phyloP scores from a whole-genome alignment of 148 eudicot genomes.

The Suaeda aralocaspica region DNA sequence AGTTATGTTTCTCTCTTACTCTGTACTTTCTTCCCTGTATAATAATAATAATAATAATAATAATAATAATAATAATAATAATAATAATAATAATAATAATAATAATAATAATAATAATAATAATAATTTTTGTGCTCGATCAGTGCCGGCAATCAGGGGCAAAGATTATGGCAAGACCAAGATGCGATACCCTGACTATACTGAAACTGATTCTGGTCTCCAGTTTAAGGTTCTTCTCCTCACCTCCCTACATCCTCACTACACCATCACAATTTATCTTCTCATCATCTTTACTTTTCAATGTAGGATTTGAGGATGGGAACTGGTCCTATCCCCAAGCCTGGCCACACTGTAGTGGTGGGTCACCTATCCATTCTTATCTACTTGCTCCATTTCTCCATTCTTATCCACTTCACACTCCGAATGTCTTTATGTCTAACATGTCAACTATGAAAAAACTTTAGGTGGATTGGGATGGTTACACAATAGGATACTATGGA shows the following conservation, averaged over 20 bases:
- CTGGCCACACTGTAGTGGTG: conserved; percentile 89
- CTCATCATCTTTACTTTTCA: neutral
- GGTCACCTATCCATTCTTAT: conserved; percentile 31
- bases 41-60: too few species aligned
- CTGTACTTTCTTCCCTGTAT: neutral
- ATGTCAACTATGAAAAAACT: conserved; percentile 20
- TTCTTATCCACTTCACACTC: too few species aligned
- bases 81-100: too few species aligned
- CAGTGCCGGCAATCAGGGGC: conserved; percentile 96
- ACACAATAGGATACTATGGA: conserved; percentile 97
- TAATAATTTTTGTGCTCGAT: neutral
- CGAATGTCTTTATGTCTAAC: neutral
- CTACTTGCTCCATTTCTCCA: neutral
- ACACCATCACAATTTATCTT: neutral
- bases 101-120: too few species aligned
- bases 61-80: too few species aligned
- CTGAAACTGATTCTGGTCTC: conserved; percentile 74
- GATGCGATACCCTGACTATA: conserved; percentile 91
- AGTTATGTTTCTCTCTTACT: conserved; percentile 33
- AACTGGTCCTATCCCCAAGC: conserved; percentile 66
- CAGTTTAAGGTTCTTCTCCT: conserved; percentile 66
- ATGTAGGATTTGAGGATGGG: conserved; percentile 87
- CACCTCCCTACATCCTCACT: neutral
- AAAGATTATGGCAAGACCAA: conserved; percentile 96
- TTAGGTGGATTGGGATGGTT: conserved; percentile 99